Percentiles rank a stretch among this genome's conserved stretches.
Evolutionary conservation across 2,329 filamentous ascomycete genomes (phyloP).

Genomic region (Sarocladium kiliense): DNA sequence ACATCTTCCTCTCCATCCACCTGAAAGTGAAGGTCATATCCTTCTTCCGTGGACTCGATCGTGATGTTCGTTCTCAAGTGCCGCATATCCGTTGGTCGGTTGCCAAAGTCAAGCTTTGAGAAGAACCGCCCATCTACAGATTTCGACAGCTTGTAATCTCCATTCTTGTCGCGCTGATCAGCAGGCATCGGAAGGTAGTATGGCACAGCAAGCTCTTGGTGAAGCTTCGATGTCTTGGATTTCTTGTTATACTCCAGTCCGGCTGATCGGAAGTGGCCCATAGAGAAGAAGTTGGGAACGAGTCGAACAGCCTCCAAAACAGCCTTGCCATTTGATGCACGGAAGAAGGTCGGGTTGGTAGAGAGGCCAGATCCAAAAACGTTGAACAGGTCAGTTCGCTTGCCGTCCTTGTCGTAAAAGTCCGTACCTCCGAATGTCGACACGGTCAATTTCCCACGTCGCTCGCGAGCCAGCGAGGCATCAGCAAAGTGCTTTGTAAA

Average conservation of each 20-base stretch:
- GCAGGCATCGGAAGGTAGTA: conserved; percentile 16
- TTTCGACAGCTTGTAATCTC: conserved; percentile 12
- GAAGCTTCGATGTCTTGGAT: conserved; percentile 9
- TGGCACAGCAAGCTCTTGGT: conserved; percentile 14
- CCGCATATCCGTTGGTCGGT: conserved; percentile 15
- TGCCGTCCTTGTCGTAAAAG: conserved; percentile 13
- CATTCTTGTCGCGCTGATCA: conserved; percentile 12
- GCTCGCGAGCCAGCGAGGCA: conserved; percentile 13
- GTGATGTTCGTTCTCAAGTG: conserved; percentile 14
- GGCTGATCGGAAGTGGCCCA: conserved; percentile 17
- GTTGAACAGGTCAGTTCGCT: conserved; percentile 15
- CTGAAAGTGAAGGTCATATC: conserved; percentile 15
- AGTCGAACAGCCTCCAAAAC: conserved; percentile 15
- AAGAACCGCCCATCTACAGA: conserved; percentile 16
- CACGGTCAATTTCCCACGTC: conserved; percentile 13
- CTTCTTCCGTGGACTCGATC: conserved; percentile 11
- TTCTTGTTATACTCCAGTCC: conserved; percentile 11
- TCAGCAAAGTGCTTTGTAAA: conserved; percentile 13
- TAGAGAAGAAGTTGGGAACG: conserved; percentile 17
- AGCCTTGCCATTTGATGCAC: conserved; percentile 15
- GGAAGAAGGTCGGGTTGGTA: conserved; percentile 16
- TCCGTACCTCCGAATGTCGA: conserved; percentile 15
- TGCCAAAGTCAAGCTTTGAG: conserved; percentile 15
- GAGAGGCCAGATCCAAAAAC: conserved; percentile 15
- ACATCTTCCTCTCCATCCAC: conserved; percentile 16